These are phyloP conservation scores for Hysterium pulicare DNA, from an alignment of 2,329 filamentous ascomycete species.

Conservation along the genomic window DNA sequence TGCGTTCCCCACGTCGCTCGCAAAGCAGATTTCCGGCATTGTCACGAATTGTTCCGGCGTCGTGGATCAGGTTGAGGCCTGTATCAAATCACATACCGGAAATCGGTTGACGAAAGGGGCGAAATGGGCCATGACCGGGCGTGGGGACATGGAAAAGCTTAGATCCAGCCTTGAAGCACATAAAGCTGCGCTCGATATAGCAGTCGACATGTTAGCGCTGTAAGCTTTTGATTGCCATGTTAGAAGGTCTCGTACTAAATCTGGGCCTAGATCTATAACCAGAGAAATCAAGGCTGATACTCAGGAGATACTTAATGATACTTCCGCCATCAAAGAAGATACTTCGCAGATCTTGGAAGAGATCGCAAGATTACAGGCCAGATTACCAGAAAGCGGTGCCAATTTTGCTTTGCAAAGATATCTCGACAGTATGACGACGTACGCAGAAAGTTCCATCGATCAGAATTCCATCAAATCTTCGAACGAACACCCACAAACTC, in stretches of 20 bases:
- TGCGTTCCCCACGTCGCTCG: background rate
- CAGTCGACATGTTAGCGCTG: slow-evolving; percentile 8
- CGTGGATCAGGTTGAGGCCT: slow-evolving; percentile 1
- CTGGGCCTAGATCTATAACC: background rate
- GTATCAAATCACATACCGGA: background rate
- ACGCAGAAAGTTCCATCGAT: slow-evolving; percentile 3
- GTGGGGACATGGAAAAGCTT: slow-evolving; percentile 8
- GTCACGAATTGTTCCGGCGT: slow-evolving; percentile 5
- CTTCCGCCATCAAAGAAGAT: slow-evolving; percentile 11
- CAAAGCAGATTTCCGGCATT: slow-evolving; percentile 5
- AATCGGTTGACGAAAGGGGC: background rate
- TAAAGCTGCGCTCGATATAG: slow-evolving; percentile 7
- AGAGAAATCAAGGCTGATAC: slow-evolving; percentile 12
- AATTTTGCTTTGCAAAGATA: slow-evolving; percentile 8
- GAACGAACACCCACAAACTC: background rate
- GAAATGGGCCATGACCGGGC: slow-evolving; percentile 7
- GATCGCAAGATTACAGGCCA: background rate
- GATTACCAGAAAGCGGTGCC: background rate
- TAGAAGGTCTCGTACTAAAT: background rate
- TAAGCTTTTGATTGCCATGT: background rate
- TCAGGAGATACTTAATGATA: background rate
- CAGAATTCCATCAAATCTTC: background rate
- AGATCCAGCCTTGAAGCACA: slow-evolving; percentile 9
- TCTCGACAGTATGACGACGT: slow-evolving; percentile 9
- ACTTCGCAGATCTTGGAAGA: slow-evolving; percentile 1